Conservation (phyloP, 1,284 basidiomycete species). For the Malassezia cuniculi region DNA sequence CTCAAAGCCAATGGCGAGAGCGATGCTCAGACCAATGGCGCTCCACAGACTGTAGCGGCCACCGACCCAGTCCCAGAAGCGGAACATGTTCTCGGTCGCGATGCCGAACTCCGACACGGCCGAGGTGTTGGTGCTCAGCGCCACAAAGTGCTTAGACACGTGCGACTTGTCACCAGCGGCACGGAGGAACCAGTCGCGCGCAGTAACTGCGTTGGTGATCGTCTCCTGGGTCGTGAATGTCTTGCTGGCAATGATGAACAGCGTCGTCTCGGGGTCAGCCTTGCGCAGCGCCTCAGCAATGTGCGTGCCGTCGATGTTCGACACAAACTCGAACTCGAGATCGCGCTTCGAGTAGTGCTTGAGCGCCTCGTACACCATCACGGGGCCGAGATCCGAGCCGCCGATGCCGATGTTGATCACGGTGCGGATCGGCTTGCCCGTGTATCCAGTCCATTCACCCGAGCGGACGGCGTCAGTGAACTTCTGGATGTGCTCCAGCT, state of each 20-base stretch:
- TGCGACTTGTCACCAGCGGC: constrained; percentile 62
- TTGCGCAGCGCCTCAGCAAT: constrained; percentile 71
- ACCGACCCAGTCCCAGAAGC: constrained; percentile 99
- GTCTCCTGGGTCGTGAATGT: constrained; percentile 99
- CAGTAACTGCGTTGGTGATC: constrained; percentile 90
- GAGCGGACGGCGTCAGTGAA: constrained; percentile 75
- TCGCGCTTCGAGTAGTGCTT: constrained; percentile 84
- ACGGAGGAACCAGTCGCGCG: constrained; percentile 83
- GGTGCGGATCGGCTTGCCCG: constrained; percentile 81
- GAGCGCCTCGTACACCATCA: constrained; percentile 96
- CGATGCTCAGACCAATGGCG: constrained; percentile 89
- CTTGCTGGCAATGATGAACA: constrained; percentile 96
- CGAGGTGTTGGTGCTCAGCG: constrained; percentile 87
- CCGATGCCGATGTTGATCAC: constrained; percentile 99
- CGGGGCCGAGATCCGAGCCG: constrained; percentile 90
- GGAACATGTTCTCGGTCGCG: constrained; percentile 86
- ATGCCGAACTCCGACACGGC: constrained; percentile 94
- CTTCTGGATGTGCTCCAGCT: constrained; percentile 78
- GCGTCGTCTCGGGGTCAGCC: constrained; percentile 80
- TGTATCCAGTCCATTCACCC: constrained; percentile 90
- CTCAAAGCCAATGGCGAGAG: constrained; percentile 80
- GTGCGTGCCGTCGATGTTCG: constrained; percentile 97
- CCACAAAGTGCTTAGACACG: constrained; percentile 97
- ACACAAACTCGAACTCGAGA: constrained; percentile 76
- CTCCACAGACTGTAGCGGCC: constrained; percentile 97